Conservation (phyloP, 257 asterid species). For the Nicotiana noctiflora region DNA sequence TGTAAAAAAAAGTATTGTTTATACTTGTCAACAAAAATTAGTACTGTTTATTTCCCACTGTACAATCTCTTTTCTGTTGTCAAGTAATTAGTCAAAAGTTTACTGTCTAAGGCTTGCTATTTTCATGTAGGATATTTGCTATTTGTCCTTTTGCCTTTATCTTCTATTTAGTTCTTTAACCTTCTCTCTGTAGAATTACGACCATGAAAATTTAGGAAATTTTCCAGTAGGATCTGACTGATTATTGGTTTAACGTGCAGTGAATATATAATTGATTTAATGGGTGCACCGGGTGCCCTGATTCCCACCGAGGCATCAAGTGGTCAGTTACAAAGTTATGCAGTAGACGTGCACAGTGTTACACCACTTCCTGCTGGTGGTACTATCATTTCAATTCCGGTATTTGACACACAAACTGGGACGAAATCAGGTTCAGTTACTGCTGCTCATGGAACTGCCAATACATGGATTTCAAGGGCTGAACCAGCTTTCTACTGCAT, state of each 20-base stretch:
- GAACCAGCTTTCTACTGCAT: slow-evolving; percentile 28
- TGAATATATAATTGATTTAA: slow-evolving; percentile 91
- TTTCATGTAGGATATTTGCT: neutral
- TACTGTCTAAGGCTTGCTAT: neutral
- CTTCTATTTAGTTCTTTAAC: slow-evolving; percentile 1
- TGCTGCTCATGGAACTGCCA: slow-evolving; percentile 23
- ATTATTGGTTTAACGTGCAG: slow-evolving; percentile 40
- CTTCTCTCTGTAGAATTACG: neutral
- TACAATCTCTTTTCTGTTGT: neutral
- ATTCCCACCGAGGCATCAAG: slow-evolving; percentile 84
- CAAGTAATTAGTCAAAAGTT: neutral
- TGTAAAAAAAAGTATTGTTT: neutral
- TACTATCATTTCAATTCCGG: slow-evolving; percentile 20
- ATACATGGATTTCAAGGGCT: slow-evolving; percentile 19
- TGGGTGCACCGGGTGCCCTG: slow-evolving; percentile 99
- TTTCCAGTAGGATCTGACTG: neutral
- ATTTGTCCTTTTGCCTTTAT: neutral
- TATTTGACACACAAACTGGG: slow-evolving; percentile 27
- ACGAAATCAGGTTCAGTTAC: slow-evolving; percentile 22
- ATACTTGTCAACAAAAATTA: too few species aligned
- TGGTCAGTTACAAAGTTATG: slow-evolving; percentile 49
- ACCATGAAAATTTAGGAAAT: neutral
- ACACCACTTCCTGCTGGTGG: slow-evolving; percentile 26
- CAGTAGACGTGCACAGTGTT: slow-evolving; percentile 42
- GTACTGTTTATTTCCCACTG: neutral